A percentile compares a stretch with the other conserved stretches of the same genome.
These are phyloP conservation scores for Wickerhamomyces subpelliculosus DNA, from an alignment of 805 yeast species.

Conservation along the genomic window DNA sequence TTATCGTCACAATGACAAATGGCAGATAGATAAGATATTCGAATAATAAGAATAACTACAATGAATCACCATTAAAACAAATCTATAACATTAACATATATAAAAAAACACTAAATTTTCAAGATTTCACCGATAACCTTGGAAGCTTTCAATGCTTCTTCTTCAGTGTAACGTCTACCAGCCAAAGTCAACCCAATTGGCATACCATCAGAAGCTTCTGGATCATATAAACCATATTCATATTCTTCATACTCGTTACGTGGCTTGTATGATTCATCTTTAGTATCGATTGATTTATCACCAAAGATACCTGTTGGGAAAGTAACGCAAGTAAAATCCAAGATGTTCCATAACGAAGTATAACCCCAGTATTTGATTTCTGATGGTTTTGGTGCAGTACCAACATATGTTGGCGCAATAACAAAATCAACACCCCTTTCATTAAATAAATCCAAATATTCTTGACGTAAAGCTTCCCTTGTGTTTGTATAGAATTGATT, in stretches of 20 bases:
- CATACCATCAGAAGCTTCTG: constrained; percentile 47
- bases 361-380: constrained; percentile 73
- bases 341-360: constrained; percentile 64
- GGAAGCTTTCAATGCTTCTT: constrained; percentile 38
- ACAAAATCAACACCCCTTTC: constrained; percentile 56
- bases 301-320: constrained; percentile 53
- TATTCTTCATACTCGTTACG: constrained; percentile 27
- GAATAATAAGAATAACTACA: too few species aligned
- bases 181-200: constrained; percentile 45
- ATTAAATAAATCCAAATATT: constrained; percentile 47
- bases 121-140: constrained; percentile 28
- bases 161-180: constrained; percentile 46
- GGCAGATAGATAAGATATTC: too few species aligned
- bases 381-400: constrained; percentile 64
- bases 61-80: too few species aligned
- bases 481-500: constrained; percentile 46
- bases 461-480: constrained; percentile 54
- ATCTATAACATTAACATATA: background rate
- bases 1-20: too few species aligned
- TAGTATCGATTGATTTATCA: constrained; percentile 40
- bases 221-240: constrained; percentile 21
- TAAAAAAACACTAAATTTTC: background rate
- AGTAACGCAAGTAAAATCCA: constrained; percentile 63
- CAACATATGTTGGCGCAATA: constrained; percentile 59
- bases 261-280: constrained; percentile 25